Percentiles rank a stretch among this genome's conserved stretches.
Evolutionary conservation across 2,329 filamentous ascomycete genomes (phyloP).

Genomic region (Sporothrix mexicana): DNA sequence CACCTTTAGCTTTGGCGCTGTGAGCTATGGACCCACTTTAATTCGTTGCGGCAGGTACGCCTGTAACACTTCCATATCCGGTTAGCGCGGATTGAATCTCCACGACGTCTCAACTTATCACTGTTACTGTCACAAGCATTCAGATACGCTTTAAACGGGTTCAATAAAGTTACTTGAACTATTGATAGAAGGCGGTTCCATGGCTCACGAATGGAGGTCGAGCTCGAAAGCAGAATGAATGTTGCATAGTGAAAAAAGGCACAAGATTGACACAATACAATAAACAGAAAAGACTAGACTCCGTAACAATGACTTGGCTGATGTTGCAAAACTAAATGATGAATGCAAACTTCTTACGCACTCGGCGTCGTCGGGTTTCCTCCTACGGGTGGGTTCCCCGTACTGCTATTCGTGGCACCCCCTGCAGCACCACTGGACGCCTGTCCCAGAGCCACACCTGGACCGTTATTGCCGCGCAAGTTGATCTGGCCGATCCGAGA

Average conservation of each 20-base stretch:
- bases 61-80: background rate
- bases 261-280: background rate
- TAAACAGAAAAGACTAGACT: background rate
- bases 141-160: background rate
- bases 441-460: background rate
- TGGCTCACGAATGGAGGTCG: no score
- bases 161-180: background rate
- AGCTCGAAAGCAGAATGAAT: background rate
- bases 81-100: background rate
- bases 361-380: background rate
- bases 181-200: background rate
- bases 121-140: background rate
- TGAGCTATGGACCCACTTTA: conserved; percentile 28
- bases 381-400: background rate
- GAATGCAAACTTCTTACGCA: background rate
- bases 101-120: background rate
- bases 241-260: background rate
- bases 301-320: background rate
- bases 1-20: conserved; percentile 26
- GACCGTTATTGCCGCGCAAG: conserved; percentile 57
- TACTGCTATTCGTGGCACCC: background rate
- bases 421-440: background rate
- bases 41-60: background rate
- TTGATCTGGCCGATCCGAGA: conserved; percentile 84
- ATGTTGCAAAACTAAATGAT: no score